Evolutionary conservation across 306 rosid species (phyloP).

Genomic region (Gastrolobium bilobum): DNA sequence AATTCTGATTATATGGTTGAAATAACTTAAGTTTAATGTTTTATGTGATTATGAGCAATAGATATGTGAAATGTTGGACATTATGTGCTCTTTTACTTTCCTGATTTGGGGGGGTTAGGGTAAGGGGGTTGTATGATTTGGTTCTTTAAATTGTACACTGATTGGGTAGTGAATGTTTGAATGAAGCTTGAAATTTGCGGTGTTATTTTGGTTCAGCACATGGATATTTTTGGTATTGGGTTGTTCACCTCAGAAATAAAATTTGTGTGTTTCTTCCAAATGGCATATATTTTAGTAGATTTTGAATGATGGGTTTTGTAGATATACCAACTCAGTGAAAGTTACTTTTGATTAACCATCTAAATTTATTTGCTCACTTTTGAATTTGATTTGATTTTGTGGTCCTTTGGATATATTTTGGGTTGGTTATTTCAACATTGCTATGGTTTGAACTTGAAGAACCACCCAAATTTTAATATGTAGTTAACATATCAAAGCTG

Average conservation of each 20-base stretch:
- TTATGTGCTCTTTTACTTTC: constrained; percentile 15
- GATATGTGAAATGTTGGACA: constrained; percentile 11
- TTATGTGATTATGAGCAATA: constrained; percentile 9
- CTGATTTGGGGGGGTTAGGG: neutral
- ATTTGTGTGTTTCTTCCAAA: constrained; percentile 9
- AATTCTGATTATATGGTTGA: constrained; percentile 33
- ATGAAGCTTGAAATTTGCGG: constrained; percentile 8
- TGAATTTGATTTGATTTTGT: constrained; percentile 24
- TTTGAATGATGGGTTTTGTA: constrained; percentile 6
- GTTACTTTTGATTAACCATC: constrained; percentile 29
- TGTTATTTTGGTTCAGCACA: constrained; percentile 20
- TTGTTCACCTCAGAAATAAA: constrained; percentile 1
- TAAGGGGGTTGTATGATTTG: neutral
- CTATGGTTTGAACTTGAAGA: constrained; percentile 2
- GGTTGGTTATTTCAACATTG: constrained; percentile 23
- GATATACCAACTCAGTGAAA: constrained; percentile 1
- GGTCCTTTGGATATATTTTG: constrained; percentile 22
- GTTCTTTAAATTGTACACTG: constrained; percentile 11
- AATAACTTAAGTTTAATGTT: constrained; percentile 32
- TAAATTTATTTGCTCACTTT: constrained; percentile 12
- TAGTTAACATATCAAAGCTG: constrained; percentile 14
- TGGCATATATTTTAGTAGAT: constrained; percentile 4
- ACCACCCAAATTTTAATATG: neutral
- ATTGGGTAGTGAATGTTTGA: constrained; percentile 7
- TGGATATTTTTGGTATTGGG: neutral